Conservation (phyloP, 345 rosid genomes). For the Stellera chamaejasme region DNA sequence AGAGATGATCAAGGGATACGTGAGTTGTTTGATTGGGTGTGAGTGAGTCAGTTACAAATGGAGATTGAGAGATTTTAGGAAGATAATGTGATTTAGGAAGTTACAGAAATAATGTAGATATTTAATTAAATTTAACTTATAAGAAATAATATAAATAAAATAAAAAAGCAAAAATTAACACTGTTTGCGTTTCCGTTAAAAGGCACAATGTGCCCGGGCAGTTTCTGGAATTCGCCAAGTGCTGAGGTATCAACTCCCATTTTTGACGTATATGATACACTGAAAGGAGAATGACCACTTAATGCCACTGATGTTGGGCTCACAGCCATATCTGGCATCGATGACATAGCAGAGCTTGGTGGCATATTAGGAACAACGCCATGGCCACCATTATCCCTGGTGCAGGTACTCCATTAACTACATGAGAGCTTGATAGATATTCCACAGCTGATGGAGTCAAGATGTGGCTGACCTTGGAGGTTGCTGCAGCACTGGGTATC, state of each 20-base stretch:
- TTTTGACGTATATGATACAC: slow-evolving; percentile 76
- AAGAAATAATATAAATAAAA: too few relatives aligned
- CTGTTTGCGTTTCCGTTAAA: too few relatives aligned
- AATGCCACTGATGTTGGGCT: slow-evolving; percentile 93
- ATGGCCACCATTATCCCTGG: slow-evolving; percentile 52
- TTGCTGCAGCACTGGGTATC: slow-evolving; percentile 90
- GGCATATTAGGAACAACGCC: slow-evolving; percentile 63
- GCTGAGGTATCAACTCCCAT: slow-evolving; percentile 88
- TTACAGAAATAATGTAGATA: too few relatives aligned
- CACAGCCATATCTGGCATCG: slow-evolving; percentile 82
- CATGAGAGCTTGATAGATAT: slow-evolving; percentile 93
- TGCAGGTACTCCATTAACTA: slow-evolving; percentile 96
- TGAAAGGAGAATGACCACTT: slow-evolving; percentile 82
- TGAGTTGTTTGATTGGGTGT: too few relatives aligned
- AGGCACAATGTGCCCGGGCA: too few relatives aligned
- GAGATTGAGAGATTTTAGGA: too few relatives aligned
- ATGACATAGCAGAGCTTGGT: slow-evolving; percentile 52
- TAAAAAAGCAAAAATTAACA: too few relatives aligned
- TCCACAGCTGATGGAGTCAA: slow-evolving; percentile 68
- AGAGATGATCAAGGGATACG: too few relatives aligned
- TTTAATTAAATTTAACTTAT: too few relatives aligned
- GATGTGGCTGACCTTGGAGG: slow-evolving; percentile 89
- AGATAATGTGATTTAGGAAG: too few relatives aligned
- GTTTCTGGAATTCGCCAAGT: too few relatives aligned
- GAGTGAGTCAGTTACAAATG: too few relatives aligned